Evolutionary conservation across 768 basidiomycete species (phyloP), one percentile per base, ranked within the genome.

Genomic region (Boletus patriciae): DNA sequence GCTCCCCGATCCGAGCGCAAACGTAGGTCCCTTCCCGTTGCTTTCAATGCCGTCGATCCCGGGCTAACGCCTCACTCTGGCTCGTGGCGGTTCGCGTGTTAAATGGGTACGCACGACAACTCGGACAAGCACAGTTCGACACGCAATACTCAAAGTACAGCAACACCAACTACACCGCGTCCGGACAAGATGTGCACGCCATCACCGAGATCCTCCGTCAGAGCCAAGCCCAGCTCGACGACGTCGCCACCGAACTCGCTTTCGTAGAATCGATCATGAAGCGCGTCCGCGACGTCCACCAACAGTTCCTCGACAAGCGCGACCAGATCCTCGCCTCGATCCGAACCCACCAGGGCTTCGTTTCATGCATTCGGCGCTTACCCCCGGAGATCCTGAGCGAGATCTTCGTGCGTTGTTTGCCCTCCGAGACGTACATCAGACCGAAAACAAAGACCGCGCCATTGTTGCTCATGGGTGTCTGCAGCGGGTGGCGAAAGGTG

Each of bases 311-410:
- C 1, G 18, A 27, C 27, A 27, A 27, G 27, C 27, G 27, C 31
- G 8, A 46, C 33, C 62, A 52, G 45, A 55, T 69, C 16, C 19
- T 36, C 1, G 16, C 38, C 19, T 69, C 65, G 13, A 60, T 70
- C 52, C 36, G 58, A 4, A 49, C 36, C 2, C 69, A 73, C 47
- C 58, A 36, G 16, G 60, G 66, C 3, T 60, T 73, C 31, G 11
- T 31, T 10, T 31, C 31, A 9, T 60, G 62, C 37, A 77, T 82
- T 54, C 65, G 63, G 16, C 50, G 63, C 3, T 33, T 83, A 8
- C 80, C 81, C 6, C 43, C 76, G 2, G 82, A 83, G 62, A 63
- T 83, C 4, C 72, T 75, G 31, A 72, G 74, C 36, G 77, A 80
- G 64, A 77, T 84, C 36, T 82, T 82, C 62, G 61, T 63, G 10